Percentiles rank a stretch among this genome's conserved stretches.
Evolutionary conservation across 129 eudicot species (phyloP).

Genomic region (Daucus carota): DH1_v3.0 NC_030387.2:920001-920500

Average conservation of each 20-base stretch:
- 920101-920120: conserved; percentile 76
- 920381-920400: neutral
- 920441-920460: neutral
- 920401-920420: neutral
- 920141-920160: conserved; percentile 73
- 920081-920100: conserved; percentile 4
- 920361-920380: neutral
- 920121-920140: conserved; percentile 86
- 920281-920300: neutral
- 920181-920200: conserved; percentile 82
- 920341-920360: neutral
- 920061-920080: neutral
- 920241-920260: neutral
- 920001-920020: conserved; percentile 56
- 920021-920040: conserved; percentile 4
- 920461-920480: neutral
- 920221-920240: neutral
- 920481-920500: neutral
- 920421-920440: neutral
- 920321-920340: neutral
- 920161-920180: conserved; percentile 62
- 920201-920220: conserved; percentile 48
- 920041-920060: neutral
- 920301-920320: neutral
- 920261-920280: neutral